Evolutionary conservation across 2,329 filamentous ascomycete genomes (phyloP).

Genomic region (Xylaria sp.): DNA sequence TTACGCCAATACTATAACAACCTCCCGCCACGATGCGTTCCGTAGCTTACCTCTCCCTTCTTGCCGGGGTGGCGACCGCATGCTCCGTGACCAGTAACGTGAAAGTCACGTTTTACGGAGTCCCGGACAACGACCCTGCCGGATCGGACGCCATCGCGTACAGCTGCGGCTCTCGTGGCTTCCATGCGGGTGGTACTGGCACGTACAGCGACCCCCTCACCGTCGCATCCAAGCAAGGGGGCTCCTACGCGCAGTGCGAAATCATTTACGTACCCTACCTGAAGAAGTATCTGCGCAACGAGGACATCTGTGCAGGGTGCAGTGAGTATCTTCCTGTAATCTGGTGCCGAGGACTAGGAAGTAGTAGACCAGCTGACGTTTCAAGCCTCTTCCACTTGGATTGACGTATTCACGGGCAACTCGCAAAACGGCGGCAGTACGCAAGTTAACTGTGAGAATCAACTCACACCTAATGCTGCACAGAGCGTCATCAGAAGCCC

Average conservation of each 20-base stretch:
- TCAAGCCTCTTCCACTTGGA: slow-evolving; percentile 34
- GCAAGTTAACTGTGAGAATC: slow-evolving; percentile 53
- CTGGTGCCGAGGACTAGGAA: neutral
- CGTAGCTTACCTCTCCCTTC: slow-evolving; percentile 23
- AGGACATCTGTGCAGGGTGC: slow-evolving; percentile 44
- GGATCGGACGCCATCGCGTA: slow-evolving; percentile 51
- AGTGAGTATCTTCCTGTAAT: slow-evolving; percentile 37
- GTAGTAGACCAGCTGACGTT: slow-evolving; percentile 20
- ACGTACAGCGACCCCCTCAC: slow-evolving; percentile 57
- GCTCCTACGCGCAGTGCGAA: slow-evolving; percentile 56
- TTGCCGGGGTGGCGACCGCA: slow-evolving; percentile 31
- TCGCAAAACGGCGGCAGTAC: slow-evolving; percentile 48
- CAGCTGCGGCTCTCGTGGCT: slow-evolving; percentile 51
- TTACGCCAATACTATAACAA: neutral
- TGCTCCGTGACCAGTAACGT: slow-evolving; percentile 46
- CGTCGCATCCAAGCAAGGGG: slow-evolving; percentile 54
- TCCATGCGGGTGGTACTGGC: slow-evolving; percentile 55
- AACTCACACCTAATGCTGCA: slow-evolving; percentile 47
- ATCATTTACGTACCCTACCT: slow-evolving; percentile 58
- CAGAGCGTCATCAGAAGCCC: slow-evolving; percentile 50
- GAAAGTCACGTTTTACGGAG: slow-evolving; percentile 55
- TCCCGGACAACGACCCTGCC: slow-evolving; percentile 54
- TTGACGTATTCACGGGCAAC: slow-evolving; percentile 55
- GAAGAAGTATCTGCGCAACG: slow-evolving; percentile 55
- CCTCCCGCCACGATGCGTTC: slow-evolving; percentile 25